These are phyloP conservation scores for Curvularia spicifera DNA, from an alignment of 2,329 filamentous ascomycete genomes.

Conservation along the genomic window DNA sequence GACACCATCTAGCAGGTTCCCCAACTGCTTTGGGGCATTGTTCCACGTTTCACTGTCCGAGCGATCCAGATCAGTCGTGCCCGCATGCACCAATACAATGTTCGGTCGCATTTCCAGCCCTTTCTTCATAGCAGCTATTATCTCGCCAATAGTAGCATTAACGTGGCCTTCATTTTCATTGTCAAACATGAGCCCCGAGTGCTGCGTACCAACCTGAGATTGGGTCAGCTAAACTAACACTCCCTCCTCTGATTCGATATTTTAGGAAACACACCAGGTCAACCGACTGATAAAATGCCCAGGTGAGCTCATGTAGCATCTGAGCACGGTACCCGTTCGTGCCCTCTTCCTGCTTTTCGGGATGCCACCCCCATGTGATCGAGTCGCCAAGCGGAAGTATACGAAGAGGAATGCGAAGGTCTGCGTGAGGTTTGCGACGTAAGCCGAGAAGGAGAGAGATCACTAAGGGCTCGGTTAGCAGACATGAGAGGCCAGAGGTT, in stretches of 20 bases:
- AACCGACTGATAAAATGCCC: slow-evolving; percentile 25
- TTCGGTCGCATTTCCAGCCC: slow-evolving; percentile 30
- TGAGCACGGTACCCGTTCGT: slow-evolving; percentile 51
- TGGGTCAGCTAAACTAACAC: too few species aligned
- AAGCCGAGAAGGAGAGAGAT: slow-evolving; percentile 11
- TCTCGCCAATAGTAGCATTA: slow-evolving; percentile 41
- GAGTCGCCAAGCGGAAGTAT: slow-evolving; percentile 37
- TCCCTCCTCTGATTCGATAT: too few species aligned
- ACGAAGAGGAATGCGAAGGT: slow-evolving; percentile 22
- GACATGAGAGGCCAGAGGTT: not conserved
- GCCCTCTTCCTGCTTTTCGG: slow-evolving; percentile 24
- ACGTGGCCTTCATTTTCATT: slow-evolving; percentile 45
- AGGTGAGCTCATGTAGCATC: slow-evolving; percentile 34
- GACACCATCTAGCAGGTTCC: slow-evolving; percentile 43
- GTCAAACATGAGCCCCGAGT: slow-evolving; percentile 43
- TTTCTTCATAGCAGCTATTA: slow-evolving; percentile 22
- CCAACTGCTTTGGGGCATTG: slow-evolving; percentile 44
- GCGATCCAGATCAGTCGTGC: slow-evolving; percentile 33
- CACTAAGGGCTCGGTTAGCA: slow-evolving; percentile 15
- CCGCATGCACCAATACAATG: slow-evolving; percentile 33
- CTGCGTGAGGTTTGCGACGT: slow-evolving; percentile 8
- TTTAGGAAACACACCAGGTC: slow-evolving; percentile 23
- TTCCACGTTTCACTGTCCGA: slow-evolving; percentile 13
- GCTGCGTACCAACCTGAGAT: slow-evolving; percentile 33
- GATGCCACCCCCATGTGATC: slow-evolving; percentile 42